Evolutionary conservation across 2,329 filamentous ascomycete genomes (phyloP), one percentile per base, ranked within the genome.

Genomic region (Stemphylium lycopersici): DNA sequence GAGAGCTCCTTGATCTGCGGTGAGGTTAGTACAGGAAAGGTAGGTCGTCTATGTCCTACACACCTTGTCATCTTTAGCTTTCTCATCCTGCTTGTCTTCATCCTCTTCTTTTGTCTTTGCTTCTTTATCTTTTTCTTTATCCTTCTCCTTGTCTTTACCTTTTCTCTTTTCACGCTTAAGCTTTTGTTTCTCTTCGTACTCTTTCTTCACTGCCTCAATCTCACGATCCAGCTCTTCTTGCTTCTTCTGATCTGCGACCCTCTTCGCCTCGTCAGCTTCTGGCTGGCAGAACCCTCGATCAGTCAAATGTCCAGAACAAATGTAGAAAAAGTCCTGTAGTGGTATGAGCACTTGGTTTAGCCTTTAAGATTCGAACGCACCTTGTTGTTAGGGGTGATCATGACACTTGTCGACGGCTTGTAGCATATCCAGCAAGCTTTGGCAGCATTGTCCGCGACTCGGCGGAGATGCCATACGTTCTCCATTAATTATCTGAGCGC

Each of bases 371-470:
- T 11, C 15, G 48, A 47, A 32, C 43, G 65, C 78, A 95, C 93
- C 86, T 93, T 95, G 69, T 91, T 93, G 68, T 96, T 92, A 0
- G 90, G 85, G 7, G 92, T 96, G 64, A 96, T 90, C 49, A 99
- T 81, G 15, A 98, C 93, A 62, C 89, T 96, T 6, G 88, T 86
- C 55, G 88, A 91, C 7, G 90, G 89, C 77, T 95, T 96, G 80
- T 89, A 96, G 81, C 95, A 98, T 59, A 98, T 86, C 76, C 91
- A 89, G 77, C 95, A 99, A 44, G 90, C 82, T 76, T 90, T 96
- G 11, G 90, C 84, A 1, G 89, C 84, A n/a, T 86, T 84, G 26
- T 96, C 91, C 11, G 92, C 92, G 32, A 98, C 93, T 64, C 87
- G 90, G 44, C 93, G 90, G 61, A 93, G 89, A 60, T 90, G 87